Evolutionary conservation across 176 grass and related monocot genomes (phyloP), one percentile per base, ranked within the genome.

Genomic region (Lolium multiflorum): DNA sequence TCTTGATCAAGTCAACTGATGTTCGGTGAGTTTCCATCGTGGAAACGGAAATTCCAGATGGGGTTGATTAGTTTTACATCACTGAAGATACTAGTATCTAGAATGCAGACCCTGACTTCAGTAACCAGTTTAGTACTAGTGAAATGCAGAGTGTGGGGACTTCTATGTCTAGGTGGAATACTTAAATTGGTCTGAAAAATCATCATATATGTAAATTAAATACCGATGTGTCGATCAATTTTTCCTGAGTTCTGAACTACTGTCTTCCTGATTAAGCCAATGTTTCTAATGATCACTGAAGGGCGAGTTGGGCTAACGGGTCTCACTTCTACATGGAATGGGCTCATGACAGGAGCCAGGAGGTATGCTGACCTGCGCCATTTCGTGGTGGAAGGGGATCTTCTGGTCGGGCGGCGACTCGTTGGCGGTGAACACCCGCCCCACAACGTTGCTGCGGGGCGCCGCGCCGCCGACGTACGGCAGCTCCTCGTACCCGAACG

Each of bases 331-430:
- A 41, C 38, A 41, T 41, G 38, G 38, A 41, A 41, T 41, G 38
- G 38, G 38, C 38, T 41, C 69, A 14, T n/a, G n/a, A n/a, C n/a
- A n/a, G n/a, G n/a, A 28, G 31, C 22, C 3, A 52, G 47, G 47
- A 75, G 1, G 47, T 4, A 1, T 14, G 72, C 22, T 78, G 61
- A 98, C 96, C 96, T 98, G 97, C 16, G 97, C 97, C 97, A 98
- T 98, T 79, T 98, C 97, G 20, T 98, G 97, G 76, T 98, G 97
- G 83, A 98, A 98, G 83, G 94, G 97, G 76, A 98, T 98, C 82
- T 92, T 91, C 89, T 96, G 94, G 58, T 98, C 94, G 35, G 97
- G 94, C 56, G 97, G 97, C 59, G 97, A 98, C 74, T 98, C 97
- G 79, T 98, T 96, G 63, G 97, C 93, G 16, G 97, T 98, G 86